Conservation (phyloP, 1,139 yeast species). For the Yamadazyma conglobata region DNA sequence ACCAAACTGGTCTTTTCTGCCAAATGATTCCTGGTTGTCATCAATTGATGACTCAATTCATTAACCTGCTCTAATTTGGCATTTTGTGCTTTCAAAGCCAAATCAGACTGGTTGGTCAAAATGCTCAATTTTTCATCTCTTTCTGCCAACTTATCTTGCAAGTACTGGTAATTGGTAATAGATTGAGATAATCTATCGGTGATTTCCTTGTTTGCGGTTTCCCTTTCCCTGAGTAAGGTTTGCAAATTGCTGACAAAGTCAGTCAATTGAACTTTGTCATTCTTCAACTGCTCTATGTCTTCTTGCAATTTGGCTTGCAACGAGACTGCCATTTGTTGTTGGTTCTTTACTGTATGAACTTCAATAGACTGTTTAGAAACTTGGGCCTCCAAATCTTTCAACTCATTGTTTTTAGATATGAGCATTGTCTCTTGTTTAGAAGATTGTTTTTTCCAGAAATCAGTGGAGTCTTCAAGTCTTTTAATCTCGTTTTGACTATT, state of each 20-base stretch:
- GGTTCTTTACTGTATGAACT: conserved; percentile 51
- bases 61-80: conserved; percentile 59
- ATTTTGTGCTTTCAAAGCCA: conserved; percentile 62
- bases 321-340: conserved; percentile 48
- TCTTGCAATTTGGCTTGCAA: conserved; percentile 50
- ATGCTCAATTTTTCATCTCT: conserved; percentile 49
- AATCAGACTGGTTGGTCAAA: conserved; percentile 48
- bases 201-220: conserved; percentile 47
- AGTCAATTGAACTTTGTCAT: conserved; percentile 60
- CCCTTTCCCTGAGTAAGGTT: conserved; percentile 60
- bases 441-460: conserved; percentile 50
- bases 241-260: conserved; percentile 63
- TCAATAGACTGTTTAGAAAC: conserved; percentile 45
- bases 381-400: conserved; percentile 54
- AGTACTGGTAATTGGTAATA: conserved; percentile 48
- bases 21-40: conserved; percentile 39
- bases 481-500: conserved; percentile 45
- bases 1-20: conserved; percentile 29
- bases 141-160: conserved; percentile 49
- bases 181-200: conserved; percentile 49
- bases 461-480: conserved; percentile 43
- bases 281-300: conserved; percentile 52
- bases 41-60: conserved; percentile 44
- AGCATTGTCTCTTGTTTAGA: conserved; percentile 54
- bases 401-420: conserved; percentile 54